Base-by-base conservation (phyloP, 2,329 filamentous ascomycete species). In the Trichophyton simii region DNA sequence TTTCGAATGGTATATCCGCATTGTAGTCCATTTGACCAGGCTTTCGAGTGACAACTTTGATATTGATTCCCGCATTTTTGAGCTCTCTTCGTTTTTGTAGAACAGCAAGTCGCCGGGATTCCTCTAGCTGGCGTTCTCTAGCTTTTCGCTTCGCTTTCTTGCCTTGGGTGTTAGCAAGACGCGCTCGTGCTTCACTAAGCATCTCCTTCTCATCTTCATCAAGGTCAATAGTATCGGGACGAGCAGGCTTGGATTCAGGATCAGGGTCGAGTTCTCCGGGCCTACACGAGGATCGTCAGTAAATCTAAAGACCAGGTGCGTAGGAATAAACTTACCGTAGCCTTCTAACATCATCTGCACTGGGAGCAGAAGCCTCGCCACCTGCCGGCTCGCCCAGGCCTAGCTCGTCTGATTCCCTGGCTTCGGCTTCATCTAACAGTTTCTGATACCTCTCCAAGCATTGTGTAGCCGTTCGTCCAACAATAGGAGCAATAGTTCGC, bases 191-290 rank as follows among this genome's bases (percentile, higher is more conserved):
- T 77, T 99, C 94, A 72, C 91, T 96, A 70, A 99, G 77, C 94
- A 99, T 99, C 76, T 99, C 94, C 79, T 99, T 97, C 76, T 99
- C 94, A 72, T 99, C 94, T 73, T 99, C 94, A 72, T 99, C 94
- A 69, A 99, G 85, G 75, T 99, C 94, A 72, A 99, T 94, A 4
- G 94, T 96, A 74, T 99, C 94, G 44, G 94, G 94, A 63, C 91
- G 83, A 41, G 94, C 94, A 61, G 94, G 94, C 74, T 96, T 96
- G 67, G 88, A 94, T 76, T 99, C 94, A 8, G 94, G 91, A 70
- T 97, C 92, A n/a, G 92, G 91, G 69, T 99, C 94, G 64, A 96
- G 83, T 77, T 99, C 94, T 67, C 94, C 94, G 4, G 94, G 92
- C 62, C 78, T 77, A 11, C 13, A 28, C 41, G 8, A 18, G 9